Evolutionary conservation across 2,329 filamentous ascomycete genomes (phyloP), one percentile per base, ranked within the genome.

Genomic region (Fusarium circinatum): DNA sequence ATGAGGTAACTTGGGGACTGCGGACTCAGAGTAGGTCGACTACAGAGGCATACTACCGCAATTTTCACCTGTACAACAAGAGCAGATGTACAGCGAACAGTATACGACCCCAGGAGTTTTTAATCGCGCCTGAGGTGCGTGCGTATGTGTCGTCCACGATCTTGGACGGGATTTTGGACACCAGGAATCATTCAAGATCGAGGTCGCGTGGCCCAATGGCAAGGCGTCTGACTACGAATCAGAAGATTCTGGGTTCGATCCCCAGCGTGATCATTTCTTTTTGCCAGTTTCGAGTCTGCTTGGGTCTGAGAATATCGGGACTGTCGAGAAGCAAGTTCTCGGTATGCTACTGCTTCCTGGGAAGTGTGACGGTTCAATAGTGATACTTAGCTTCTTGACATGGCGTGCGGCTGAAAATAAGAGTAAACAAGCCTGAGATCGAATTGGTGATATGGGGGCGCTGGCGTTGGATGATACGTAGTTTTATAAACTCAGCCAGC

Each of bases 181-280:
- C 47, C 28, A 44, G 32, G 30, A 44, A 54, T 36, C 48, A 76
- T 75, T 61, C 47, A 70, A 73, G 59, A 67, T 64, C 68, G 75
- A 47, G 67, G 67, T 70, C 67, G 67, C 67, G 67, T 70, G 67
- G 67, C 67, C 67, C 67, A 70, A 70, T 70, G 77, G 78, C 78
- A 79, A 78, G 78, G 78, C 76, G 76, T 78, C 78, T 79, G 78
- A 77, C 76, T 79, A 77, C 78, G 78, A 79, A 79, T 78, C 78
- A 79, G 78, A 76, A 79, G 76, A 79, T 79, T 75, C 70, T 77
- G 75, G 78, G 78, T 79, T 79, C 78, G 78, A 79, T 72, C 78
- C 78, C 78, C 62, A 62, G 59, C 72, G 68, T 73, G 72, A 73
- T 69, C 75, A 71, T 71, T 60, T 61, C 13, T 61, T 72, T 75